Evolutionary conservation across 495 filamentous ascomycete species (phyloP).

Genomic region (Penicillium silybi): DNA sequence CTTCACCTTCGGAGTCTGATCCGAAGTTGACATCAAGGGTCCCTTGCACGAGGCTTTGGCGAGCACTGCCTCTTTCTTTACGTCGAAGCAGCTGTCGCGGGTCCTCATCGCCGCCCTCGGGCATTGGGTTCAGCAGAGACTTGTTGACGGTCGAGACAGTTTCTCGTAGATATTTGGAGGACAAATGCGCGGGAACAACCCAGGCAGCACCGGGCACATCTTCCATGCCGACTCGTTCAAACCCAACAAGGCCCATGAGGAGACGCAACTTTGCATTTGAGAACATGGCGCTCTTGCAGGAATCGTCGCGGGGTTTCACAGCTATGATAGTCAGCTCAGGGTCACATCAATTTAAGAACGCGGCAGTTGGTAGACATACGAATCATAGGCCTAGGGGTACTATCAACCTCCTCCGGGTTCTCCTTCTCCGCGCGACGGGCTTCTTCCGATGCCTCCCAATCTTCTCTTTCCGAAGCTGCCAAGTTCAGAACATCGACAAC

Average conservation of each 20-base stretch:
- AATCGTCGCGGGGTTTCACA: constrained; percentile 65
- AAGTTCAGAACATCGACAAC: constrained; percentile 63
- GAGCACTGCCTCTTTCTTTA: constrained; percentile 49
- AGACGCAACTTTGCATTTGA: constrained; percentile 88
- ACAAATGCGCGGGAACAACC: constrained; percentile 67
- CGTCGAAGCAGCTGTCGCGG: constrained; percentile 74
- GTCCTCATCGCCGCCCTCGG: constrained; percentile 61
- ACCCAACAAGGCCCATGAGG: constrained; percentile 71
- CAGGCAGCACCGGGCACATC: constrained; percentile 75
- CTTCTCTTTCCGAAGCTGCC: constrained; percentile 68
- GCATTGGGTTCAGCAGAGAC: constrained; percentile 65
- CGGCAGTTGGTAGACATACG: constrained; percentile 26
- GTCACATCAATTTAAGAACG: neutral
- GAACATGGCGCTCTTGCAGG: constrained; percentile 69
- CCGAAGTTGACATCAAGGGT: constrained; percentile 49
- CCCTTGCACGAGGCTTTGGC: constrained; percentile 37
- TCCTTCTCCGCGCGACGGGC: constrained; percentile 49
- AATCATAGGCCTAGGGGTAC: constrained; percentile 37
- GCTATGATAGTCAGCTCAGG: constrained; percentile 35
- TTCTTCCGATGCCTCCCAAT: constrained; percentile 70
- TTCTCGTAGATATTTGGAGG: constrained; percentile 59
- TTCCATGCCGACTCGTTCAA: constrained; percentile 61
- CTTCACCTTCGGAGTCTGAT: constrained; percentile 58
- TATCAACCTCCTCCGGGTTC: constrained; percentile 26
- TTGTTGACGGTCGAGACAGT: constrained; percentile 61